Percentiles rank a stretch among this genome's conserved stretches.
Evolutionary conservation across 1,284 basidiomycete genomes (phyloP).

Genomic region (Boletus mariae): DNA sequence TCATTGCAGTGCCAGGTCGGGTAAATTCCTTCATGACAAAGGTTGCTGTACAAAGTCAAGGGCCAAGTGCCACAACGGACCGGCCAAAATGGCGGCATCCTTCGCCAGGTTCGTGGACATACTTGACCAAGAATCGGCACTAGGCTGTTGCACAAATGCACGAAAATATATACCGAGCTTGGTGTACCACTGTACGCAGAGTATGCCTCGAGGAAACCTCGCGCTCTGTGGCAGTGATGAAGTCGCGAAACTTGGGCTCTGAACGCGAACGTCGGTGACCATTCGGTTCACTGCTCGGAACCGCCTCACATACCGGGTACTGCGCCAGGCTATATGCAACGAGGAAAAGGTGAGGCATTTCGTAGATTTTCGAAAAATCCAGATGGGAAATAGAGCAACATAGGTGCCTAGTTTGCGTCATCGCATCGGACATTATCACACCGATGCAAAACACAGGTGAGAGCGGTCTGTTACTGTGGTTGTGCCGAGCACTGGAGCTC

Average conservation of each 20-base stretch:
- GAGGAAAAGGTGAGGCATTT: conserved; percentile 20
- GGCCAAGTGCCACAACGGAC: background rate
- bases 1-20: conserved; percentile 22
- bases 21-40: conserved; percentile 3
- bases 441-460: background rate
- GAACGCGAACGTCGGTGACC: conserved; percentile 8
- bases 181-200: background rate
- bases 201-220: conserved; percentile 30
- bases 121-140: background rate
- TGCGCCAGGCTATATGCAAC: conserved; percentile 10
- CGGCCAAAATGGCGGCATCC: conserved; percentile 1
- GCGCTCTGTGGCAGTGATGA: conserved; percentile 22
- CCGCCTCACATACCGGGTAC: conserved; percentile 12
- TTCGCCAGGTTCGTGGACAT: conserved; percentile 1
- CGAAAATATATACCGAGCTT: background rate
- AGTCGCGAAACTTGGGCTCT: background rate
- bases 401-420: background rate
- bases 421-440: background rate
- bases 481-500: background rate
- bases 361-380: conserved; percentile 6
- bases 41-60: conserved; percentile 13
- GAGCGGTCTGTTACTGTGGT: background rate
- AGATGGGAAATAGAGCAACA: background rate
- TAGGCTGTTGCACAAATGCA: background rate
- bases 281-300: conserved; percentile 10